A percentile compares a stretch with the other conserved stretches of the same genome.
Evolutionary conservation across 495 filamentous ascomycete species (phyloP).

Genomic region (Lasiosphaeris hirsuta): DNA sequence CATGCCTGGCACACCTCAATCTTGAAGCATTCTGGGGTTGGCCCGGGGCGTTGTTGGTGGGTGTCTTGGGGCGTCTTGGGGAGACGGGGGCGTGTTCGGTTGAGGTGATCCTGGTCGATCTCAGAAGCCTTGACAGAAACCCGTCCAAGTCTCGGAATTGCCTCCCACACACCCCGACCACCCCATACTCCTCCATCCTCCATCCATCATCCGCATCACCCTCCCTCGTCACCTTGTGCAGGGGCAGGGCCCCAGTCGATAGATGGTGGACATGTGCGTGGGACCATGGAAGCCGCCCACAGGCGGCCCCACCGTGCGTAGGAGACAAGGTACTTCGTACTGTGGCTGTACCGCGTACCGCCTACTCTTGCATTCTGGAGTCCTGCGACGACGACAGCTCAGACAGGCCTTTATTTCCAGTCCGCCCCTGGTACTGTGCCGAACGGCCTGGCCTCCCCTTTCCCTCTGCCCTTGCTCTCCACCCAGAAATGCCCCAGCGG

Average conservation of each 20-base stretch:
- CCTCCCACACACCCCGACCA: constrained; percentile 9
- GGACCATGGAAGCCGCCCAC: constrained; percentile 15
- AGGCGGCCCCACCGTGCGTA: constrained; percentile 3
- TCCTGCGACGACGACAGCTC: neutral
- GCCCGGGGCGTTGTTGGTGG: neutral
- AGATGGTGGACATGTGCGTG: constrained; percentile 25
- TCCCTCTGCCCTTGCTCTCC: neutral
- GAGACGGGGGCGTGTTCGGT: constrained; percentile 3
- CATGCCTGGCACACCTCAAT: neutral
- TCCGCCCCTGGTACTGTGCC: constrained; percentile 1
- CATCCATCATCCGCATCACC: neutral
- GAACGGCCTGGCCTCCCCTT: constrained; percentile 11
- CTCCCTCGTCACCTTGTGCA: constrained; percentile 12
- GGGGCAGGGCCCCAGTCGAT: constrained; percentile 13
- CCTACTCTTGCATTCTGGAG: too few relatives aligned
- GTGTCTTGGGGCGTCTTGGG: neutral
- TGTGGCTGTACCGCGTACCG: neutral
- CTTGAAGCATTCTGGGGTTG: neutral
- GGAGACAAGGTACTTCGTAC: constrained; percentile 3
- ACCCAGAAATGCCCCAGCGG: neutral
- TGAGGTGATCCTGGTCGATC: constrained; percentile 13
- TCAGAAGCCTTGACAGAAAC: constrained; percentile 15
- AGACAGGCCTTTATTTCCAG: constrained; percentile 3
- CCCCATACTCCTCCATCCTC: neutral
- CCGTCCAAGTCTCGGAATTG: constrained; percentile 17